Conservation (phyloP, 345 rosid species). For the Adansonia digitata region DNA sequence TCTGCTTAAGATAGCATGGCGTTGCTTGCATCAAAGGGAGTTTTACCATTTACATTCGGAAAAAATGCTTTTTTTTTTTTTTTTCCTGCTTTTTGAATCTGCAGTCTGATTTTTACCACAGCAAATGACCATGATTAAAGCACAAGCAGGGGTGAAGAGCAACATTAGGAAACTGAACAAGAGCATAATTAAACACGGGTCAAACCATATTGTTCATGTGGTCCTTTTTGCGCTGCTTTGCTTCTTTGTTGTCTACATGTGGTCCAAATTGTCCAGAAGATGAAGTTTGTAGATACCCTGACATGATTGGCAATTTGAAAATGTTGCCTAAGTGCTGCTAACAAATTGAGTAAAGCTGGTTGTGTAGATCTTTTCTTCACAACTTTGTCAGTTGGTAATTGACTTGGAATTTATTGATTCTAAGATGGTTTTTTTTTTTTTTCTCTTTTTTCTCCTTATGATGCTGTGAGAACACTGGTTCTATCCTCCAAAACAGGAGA, state of each 20-base stretch:
- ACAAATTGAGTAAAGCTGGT: no score
- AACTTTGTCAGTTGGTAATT: no score
- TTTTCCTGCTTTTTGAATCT: background rate
- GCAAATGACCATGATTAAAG: constrained; percentile 80
- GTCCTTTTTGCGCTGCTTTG: constrained; percentile 68
- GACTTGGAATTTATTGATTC: no score
- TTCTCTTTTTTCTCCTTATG: no score
- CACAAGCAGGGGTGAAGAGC: constrained; percentile 92
- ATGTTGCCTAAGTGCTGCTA: background rate
- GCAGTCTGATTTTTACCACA: constrained; percentile 27
- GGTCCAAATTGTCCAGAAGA: constrained; percentile 74
- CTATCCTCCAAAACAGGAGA: no score
- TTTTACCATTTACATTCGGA: no score
- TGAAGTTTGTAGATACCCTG: constrained; percentile 19
- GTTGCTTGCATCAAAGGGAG: background rate
- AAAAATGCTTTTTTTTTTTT: background rate
- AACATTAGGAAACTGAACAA: constrained; percentile 74
- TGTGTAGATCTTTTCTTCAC: no score
- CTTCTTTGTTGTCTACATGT: constrained; percentile 69
- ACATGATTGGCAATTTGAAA: no score
- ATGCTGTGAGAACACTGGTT: no score
- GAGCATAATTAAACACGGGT: constrained; percentile 72
- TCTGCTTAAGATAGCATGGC: background rate
- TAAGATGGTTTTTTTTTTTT: no score
- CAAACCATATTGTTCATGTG: constrained; percentile 70